Evolutionary conservation across 495 filamentous ascomycete species (phyloP).

Genomic region (Neurospora sp.): DNA sequence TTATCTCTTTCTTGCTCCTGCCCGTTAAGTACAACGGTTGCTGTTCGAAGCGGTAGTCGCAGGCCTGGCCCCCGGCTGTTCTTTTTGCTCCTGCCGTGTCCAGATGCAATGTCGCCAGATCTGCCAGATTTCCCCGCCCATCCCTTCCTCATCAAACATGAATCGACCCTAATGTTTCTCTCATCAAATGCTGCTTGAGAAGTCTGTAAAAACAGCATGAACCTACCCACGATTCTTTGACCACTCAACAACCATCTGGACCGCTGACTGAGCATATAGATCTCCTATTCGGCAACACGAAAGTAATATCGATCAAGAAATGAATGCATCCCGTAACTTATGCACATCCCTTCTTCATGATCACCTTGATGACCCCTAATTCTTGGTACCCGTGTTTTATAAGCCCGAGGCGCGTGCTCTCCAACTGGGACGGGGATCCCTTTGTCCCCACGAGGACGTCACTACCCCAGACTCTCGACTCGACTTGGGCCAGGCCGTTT

Average conservation of each 20-base stretch:
- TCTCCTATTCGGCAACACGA: background rate
- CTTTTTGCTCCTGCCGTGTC: background rate
- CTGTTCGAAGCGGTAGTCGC: background rate
- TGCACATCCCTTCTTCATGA: background rate
- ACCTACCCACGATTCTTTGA: background rate
- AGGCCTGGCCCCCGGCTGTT: background rate
- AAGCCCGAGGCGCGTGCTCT: background rate
- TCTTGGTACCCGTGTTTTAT: background rate
- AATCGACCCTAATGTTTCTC: background rate
- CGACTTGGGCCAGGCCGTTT: background rate
- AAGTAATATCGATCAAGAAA: background rate
- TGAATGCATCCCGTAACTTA: background rate
- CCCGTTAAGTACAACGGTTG: background rate
- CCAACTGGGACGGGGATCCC: background rate
- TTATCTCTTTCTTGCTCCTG: background rate
- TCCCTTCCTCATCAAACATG: background rate
- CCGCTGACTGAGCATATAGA: background rate
- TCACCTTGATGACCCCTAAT: background rate
- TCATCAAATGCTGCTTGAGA: background rate
- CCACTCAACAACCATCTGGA: background rate
- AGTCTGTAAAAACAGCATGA: background rate
- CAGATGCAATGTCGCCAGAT: background rate
- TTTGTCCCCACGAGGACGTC: background rate
- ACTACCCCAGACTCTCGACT: background rate
- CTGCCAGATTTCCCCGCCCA: background rate